phyloP scores from a whole-genome alignment of 352 stramenopile genomes.

The Phytophthora hibernalis region DNA sequence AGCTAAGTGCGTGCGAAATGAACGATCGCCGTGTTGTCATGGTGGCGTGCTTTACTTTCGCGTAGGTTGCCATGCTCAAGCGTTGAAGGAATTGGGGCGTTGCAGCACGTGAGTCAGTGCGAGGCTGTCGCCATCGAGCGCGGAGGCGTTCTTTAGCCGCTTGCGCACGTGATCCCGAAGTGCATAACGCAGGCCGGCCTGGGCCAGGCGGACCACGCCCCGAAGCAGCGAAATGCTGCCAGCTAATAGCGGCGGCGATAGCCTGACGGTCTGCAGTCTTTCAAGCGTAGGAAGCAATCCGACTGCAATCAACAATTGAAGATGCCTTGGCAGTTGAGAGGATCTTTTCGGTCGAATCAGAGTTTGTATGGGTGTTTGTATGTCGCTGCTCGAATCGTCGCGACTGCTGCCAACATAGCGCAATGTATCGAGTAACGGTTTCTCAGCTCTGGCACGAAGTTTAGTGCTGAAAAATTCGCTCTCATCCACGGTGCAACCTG shows the following conservation, averaged over 20 bases:
- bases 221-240: conserved; percentile 22
- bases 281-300: too few relatives aligned
- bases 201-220: conserved; percentile 9
- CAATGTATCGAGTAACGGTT: conserved; percentile 14
- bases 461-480: conserved; percentile 3
- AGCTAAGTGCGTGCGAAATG: conserved; percentile 3
- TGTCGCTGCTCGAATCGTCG: not conserved
- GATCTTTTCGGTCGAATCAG: conserved; percentile 30
- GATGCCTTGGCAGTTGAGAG: conserved; percentile 18
- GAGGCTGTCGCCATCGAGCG: conserved; percentile 9
- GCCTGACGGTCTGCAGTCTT: not conserved
- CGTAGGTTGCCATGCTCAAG: too few relatives aligned
- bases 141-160: conserved; percentile 15
- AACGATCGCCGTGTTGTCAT: conserved; percentile 8
- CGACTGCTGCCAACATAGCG: conserved; percentile 15
- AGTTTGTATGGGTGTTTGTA: conserved; percentile 20
- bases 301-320: conserved; percentile 16
- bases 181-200: conserved; percentile 22
- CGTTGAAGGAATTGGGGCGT: conserved; percentile 7
- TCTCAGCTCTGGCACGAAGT: conserved; percentile 14
- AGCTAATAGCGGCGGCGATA: not conserved
- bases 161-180: conserved; percentile 14
- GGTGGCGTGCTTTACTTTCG: not conserved
- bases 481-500: too few relatives aligned
- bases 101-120: conserved; percentile 3